Percentiles rank a stretch among this genome's conserved stretches.
Conservation (phyloP, 768 basidiomycete genomes). For the Tricholoma furcatifolium region DNA sequence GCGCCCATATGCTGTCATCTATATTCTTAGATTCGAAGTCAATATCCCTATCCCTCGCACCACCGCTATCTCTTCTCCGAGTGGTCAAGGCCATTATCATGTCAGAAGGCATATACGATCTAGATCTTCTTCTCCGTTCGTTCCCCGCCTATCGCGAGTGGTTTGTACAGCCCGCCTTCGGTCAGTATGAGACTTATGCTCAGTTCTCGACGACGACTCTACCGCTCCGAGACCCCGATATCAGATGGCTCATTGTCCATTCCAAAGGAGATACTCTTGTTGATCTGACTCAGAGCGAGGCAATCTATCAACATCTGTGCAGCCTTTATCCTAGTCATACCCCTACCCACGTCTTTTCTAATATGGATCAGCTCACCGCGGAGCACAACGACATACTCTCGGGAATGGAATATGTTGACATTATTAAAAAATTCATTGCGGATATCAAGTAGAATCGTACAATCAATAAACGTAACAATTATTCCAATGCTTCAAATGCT, state of each 20-base stretch:
- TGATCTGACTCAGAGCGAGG: conserved; percentile 58
- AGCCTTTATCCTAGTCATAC: conserved; percentile 29
- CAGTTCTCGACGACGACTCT: conserved; percentile 45
- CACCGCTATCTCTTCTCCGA: conserved; percentile 37
- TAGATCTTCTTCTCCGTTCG: conserved; percentile 57
- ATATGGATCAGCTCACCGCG: conserved; percentile 39
- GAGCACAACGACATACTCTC: conserved; percentile 58
- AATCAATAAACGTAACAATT: too few species aligned
- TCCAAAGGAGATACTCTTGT: conserved; percentile 72
- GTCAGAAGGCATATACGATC: conserved; percentile 80
- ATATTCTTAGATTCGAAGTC: conserved; percentile 58
- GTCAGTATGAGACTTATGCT: conserved; percentile 44
- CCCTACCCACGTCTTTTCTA: conserved; percentile 21
- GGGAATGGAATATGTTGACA: conserved; percentile 39
- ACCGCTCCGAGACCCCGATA: conserved; percentile 32
- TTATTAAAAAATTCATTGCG: conserved; percentile 42
- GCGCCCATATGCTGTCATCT: conserved; percentile 76
- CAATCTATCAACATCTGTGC: conserved; percentile 56
- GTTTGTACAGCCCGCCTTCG: conserved; percentile 72
- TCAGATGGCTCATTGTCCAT: conserved; percentile 73
- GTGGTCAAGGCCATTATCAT: conserved; percentile 54
- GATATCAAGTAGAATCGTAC: neutral
- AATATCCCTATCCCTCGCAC: conserved; percentile 42
- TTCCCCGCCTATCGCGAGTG: conserved; percentile 69
- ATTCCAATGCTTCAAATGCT: conserved; percentile 35